These are phyloP conservation scores for Salvia sclarea DNA, from an alignment of 305 asterid genomes.

Conservation along the genomic window DNA sequence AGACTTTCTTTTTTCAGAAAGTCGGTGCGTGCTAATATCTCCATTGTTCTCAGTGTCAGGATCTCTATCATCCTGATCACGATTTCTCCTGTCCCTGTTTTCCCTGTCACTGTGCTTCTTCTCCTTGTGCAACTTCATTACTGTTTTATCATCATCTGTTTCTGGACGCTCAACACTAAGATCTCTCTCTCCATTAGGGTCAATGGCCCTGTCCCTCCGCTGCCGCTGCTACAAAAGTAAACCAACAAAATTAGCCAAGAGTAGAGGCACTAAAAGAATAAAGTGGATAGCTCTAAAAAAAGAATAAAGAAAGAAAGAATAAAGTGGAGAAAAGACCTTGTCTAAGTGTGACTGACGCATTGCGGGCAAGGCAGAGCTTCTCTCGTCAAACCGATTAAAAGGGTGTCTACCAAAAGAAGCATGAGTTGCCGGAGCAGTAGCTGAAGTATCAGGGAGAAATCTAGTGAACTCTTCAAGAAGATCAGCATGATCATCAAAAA, in stretches of 20 bases:
- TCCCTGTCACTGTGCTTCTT: conserved; percentile 82
- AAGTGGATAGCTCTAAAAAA: background rate
- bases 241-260: conserved; percentile 26
- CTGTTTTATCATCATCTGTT: conserved; percentile 75
- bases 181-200: conserved; percentile 70
- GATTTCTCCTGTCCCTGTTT: conserved; percentile 68
- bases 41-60: conserved; percentile 70
- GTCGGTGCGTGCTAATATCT: conserved; percentile 63
- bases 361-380: conserved; percentile 70
- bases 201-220: conserved; percentile 64
- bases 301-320: background rate
- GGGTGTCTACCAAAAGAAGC: conserved; percentile 63
- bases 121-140: conserved; percentile 72
- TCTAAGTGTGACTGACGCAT: conserved; percentile 63
- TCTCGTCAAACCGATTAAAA: conserved; percentile 66
- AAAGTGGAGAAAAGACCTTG: conserved; percentile 51
- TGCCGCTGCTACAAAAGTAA: conserved; percentile 57
- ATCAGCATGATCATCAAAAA: conserved; percentile 84
- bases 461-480: conserved; percentile 93
- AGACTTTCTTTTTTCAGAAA: conserved; percentile 72
- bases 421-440: conserved; percentile 62
- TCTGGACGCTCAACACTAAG: conserved; percentile 83
- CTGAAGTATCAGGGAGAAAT: conserved; percentile 86
- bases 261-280: conserved; percentile 2
- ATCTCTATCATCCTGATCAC: conserved; percentile 73